These are phyloP conservation scores for Rubroboletus pulcherrimus DNA, from an alignment of 768 basidiomycete species.

Conservation along the genomic window DNA sequence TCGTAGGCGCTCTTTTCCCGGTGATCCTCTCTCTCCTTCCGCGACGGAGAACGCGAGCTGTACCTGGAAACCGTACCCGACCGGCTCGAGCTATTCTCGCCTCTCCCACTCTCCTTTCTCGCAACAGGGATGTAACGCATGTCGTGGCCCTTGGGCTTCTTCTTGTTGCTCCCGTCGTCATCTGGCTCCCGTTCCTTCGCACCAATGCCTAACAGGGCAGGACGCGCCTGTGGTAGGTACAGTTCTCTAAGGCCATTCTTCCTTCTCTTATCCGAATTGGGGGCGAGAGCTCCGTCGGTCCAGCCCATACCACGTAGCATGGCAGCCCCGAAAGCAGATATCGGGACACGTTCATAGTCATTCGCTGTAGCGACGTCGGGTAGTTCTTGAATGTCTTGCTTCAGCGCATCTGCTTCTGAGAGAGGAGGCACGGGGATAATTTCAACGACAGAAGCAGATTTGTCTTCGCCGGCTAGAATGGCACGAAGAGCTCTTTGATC, in stretches of 20 bases:
- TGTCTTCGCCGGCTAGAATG: constrained; percentile 54
- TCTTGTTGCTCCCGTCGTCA: constrained; percentile 64
- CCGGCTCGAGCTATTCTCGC: constrained; percentile 30
- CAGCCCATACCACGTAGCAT: constrained; percentile 96
- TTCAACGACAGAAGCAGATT: constrained; percentile 45
- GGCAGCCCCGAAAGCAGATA: constrained; percentile 90
- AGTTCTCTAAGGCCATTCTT: constrained; percentile 64
- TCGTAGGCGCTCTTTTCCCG: constrained; percentile 10
- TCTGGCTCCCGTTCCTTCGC: constrained; percentile 81
- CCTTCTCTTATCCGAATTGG: constrained; percentile 48
- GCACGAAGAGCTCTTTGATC: constrained; percentile 81
- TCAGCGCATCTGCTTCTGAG: constrained; percentile 80
- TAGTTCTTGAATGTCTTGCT: constrained; percentile 77
- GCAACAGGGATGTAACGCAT: constrained; percentile 82
- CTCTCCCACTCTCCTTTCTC: constrained; percentile 54
- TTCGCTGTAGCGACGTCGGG: constrained; percentile 73
- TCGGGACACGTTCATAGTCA: constrained; percentile 88
- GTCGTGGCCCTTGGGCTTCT: constrained; percentile 48
- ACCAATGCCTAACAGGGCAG: constrained; percentile 87
- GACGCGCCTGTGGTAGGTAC: constrained; percentile 77
- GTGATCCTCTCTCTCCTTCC: constrained; percentile 15
- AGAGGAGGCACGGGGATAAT: constrained; percentile 57
- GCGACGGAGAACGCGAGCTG: constrained; percentile 47
- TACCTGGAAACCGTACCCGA: constrained; percentile 44
- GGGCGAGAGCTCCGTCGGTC: constrained; percentile 77